Base-by-base conservation (phyloP, 768 basidiomycete species). In the Amanita muscaria region DNA sequence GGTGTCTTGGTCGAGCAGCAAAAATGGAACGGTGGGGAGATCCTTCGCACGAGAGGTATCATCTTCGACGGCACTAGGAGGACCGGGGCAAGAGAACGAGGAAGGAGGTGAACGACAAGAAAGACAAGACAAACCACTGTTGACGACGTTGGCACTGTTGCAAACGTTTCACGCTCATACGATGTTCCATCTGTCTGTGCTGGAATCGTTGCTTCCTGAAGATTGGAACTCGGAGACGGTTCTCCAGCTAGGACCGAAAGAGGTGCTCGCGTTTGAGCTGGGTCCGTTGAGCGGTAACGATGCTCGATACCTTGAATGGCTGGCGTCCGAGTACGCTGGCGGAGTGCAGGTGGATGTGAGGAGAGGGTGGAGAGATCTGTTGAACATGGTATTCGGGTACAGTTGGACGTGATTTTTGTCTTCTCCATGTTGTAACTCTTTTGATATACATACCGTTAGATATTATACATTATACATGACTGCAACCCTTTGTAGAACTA, bases 221-320 rank as follows among this genome's bases (percentile, higher is more conserved):
- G 19, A 36, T 42, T 40, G 30, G 40, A 16, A n/a, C 14, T 22
- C 51, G 30, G 56, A 54, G 15, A 57, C 49, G 24, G 58, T 73
- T 33, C 62, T 79, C 9, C 55, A 55, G 22, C 59, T 88, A 14
- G 68, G 73, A 2, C 76, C 84, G 9, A 77, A 70, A 52, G 83
- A 87, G 48, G 64, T 89, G 6, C 43, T 77, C 9, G 66, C 76
- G 11, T 79, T 90, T 37, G 84, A 84, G 56, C 71, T 90, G 0
- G 81, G 85, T 1, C 80, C 86, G 5, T 61, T 87, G 47, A 90
- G 87, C 54, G 63, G 67, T 4, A 56, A 80, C 37, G 88, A 90
- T 49, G 79, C 72, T n/a, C 68, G 66, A 33, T 89, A 88, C 56
- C 63, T 88, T 25, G 84, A 87, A 57, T 89, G 85, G 84, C 64